A percentile compares a stretch with the other conserved stretches of the same genome.
These are phyloP conservation scores for Hypoxylon sp. DNA, from an alignment of 2,329 filamentous ascomycete genomes.

Conservation along the genomic window DNA sequence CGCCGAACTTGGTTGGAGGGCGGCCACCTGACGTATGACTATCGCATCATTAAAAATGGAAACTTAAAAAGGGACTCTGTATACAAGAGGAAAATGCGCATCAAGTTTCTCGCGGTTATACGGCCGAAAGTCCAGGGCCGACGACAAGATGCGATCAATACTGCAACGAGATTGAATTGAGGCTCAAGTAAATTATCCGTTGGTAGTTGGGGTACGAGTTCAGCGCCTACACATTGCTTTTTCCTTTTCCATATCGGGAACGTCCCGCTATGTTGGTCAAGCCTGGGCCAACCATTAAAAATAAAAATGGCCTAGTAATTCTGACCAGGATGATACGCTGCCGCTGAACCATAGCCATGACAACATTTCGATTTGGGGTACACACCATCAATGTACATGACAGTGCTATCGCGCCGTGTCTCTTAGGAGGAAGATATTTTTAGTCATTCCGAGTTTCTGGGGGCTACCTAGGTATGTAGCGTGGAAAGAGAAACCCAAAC, in stretches of 20 bases:
- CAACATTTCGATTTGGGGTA: conserved; percentile 11
- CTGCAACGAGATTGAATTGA: conserved; percentile 23
- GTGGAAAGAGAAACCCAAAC: conserved; percentile 20
- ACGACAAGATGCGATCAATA: not conserved
- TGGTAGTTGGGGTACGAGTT: conserved; percentile 19
- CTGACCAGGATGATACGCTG: not conserved
- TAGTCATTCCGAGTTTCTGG: conserved; percentile 16
- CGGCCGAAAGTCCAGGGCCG: not conserved
- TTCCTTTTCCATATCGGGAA: conserved; percentile 25
- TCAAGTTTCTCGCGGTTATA: not conserved
- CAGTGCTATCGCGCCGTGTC: conserved; percentile 5
- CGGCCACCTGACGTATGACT: not conserved
- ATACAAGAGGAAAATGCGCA: not conserved
- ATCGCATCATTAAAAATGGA: not conserved
- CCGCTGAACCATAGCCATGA: not conserved
- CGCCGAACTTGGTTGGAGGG: conserved; percentile 3
- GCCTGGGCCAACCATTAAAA: not conserved
- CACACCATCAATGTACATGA: not conserved
- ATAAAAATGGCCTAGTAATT: conserved; percentile 5
- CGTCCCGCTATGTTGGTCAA: conserved; percentile 9
- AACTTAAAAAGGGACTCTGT: not conserved
- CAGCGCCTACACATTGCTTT: conserved; percentile 34
- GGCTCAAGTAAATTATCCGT: conserved; percentile 31
- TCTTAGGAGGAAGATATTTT: conserved; percentile 6
- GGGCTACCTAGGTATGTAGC: conserved; percentile 13